These are phyloP conservation scores for Santalum album DNA, from an alignment of 164 flowering plant species.

Conservation along the genomic window DNA sequence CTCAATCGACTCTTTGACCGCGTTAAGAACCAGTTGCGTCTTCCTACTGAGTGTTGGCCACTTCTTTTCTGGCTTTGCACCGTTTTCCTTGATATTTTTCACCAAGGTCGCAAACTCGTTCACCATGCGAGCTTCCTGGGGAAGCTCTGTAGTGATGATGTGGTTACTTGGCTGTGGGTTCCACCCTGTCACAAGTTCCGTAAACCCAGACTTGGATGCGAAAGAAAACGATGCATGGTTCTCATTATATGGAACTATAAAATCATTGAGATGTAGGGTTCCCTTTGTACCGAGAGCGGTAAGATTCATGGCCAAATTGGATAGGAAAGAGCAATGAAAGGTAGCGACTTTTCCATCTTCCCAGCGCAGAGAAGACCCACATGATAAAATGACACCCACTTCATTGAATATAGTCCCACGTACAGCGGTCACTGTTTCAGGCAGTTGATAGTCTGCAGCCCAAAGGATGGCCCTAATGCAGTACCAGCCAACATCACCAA, in stretches of 20 bases:
- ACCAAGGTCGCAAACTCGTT: conserved; percentile 54
- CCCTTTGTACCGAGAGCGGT: conserved; percentile 56
- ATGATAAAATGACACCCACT: conserved; percentile 52
- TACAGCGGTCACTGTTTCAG: conserved; percentile 47
- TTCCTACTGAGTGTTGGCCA: conserved; percentile 63
- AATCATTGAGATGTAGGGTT: conserved; percentile 43
- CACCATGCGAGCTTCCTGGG: conserved; percentile 72
- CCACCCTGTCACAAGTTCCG: conserved; percentile 37
- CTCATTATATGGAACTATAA: conserved; percentile 58
- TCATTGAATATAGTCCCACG: conserved; percentile 38
- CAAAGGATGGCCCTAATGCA: conserved; percentile 47
- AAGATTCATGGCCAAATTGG: conserved; percentile 47
- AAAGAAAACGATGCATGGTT: conserved; percentile 27
- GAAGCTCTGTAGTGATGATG: conserved; percentile 31
- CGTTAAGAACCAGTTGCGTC: conserved; percentile 58
- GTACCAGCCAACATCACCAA: conserved; percentile 80
- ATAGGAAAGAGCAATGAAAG: conserved; percentile 54
- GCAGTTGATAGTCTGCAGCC: conserved; percentile 48
- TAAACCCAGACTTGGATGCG: conserved; percentile 21
- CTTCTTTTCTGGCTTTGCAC: conserved; percentile 37
- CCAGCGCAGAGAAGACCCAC: conserved; percentile 52
- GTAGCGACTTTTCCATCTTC: conserved; percentile 54
- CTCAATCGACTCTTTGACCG: conserved; percentile 54
- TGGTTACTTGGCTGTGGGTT: conserved; percentile 40
- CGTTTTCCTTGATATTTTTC: conserved; percentile 22